A percentile compares a stretch with the other conserved stretches of the same genome.
These are phyloP conservation scores for Veloboletus limbatus DNA, from an alignment of 1,284 basidiomycete species.

Conservation along the genomic window DNA sequence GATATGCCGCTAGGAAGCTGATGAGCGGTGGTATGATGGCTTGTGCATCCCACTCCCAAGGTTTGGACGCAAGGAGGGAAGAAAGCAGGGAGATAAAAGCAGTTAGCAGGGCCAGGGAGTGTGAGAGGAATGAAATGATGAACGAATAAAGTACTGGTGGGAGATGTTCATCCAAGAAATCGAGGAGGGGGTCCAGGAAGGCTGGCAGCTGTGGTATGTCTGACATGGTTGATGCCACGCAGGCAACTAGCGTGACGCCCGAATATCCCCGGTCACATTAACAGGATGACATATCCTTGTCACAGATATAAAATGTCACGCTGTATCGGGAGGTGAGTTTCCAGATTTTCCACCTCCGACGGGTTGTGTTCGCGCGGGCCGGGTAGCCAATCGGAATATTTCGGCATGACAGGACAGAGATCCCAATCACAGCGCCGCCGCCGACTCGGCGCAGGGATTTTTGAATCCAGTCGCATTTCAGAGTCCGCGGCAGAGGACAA, in stretches of 20 bases:
- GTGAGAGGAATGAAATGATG: constrained; percentile 49
- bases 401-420: constrained; percentile 13
- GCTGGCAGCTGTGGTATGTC: constrained; percentile 28
- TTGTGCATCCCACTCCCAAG: constrained; percentile 62
- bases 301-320: constrained; percentile 16
- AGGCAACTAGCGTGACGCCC: constrained; percentile 16
- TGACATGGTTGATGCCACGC: constrained; percentile 29
- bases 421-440: constrained; percentile 10
- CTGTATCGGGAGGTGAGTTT: constrained; percentile 6
- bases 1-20: constrained; percentile 66
- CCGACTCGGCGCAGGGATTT: constrained; percentile 16
- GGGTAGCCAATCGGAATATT: constrained; percentile 29
- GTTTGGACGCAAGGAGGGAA: constrained; percentile 48
- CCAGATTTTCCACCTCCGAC: constrained; percentile 10
- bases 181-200: constrained; percentile 51
- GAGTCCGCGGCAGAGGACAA: constrained; percentile 28
- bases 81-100: constrained; percentile 46
- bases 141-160: constrained; percentile 55
- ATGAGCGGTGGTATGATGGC: constrained; percentile 70
- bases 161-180: constrained; percentile 51
- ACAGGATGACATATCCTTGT: constrained; percentile 11
- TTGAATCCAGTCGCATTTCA: constrained; percentile 16
- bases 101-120: constrained; percentile 50
- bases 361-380: constrained; percentile 1
- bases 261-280: constrained; percentile 15